Base-by-base conservation (phyloP, 2,329 filamentous ascomycete genomes). In the Septoria petroselini region DNA sequence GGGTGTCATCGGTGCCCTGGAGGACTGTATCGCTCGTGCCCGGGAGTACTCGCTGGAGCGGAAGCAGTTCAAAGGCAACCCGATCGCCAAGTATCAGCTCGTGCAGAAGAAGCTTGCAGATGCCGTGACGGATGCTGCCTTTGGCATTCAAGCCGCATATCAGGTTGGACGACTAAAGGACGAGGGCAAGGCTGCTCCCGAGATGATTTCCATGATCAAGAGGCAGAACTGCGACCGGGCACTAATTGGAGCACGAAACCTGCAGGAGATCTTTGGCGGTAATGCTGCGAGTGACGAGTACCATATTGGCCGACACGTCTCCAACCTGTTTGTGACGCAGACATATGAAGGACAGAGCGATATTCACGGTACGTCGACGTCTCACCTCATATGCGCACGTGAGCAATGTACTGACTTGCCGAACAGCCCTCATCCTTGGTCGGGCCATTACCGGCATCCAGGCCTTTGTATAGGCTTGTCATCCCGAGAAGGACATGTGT, bases 261-360 rank as follows among this genome's bases (percentile, higher is more conserved):
- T 98, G 54, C 93, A 98, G 71, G 93, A 98, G 74, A 81, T 98
- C 17, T 96, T 98, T 73, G 93, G 93, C 50, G 93, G 93, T 23
- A 98, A 98, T 66, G 93, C 93, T n/a, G 89, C 93, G 41, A 95
- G 90, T 65, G 93, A 98, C 63, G 93, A 98, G 73, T 98, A 97
- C 66, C 83, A 84, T 55, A 96, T 98, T 65, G 93, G 89, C 12
- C 82, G 93, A 57, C 93, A 97, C 73, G 93, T 96, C 52, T 85
- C 91, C 49, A 98, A 98, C 69, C 71, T 98, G 57, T 98, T 94
- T 70, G 93, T 98, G 45, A 94, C 91, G 47, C 91, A 97, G 74
- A 97, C 91, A 1, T 98, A 98, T 62, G 93, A 98, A 73, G 93
- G 93, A 17, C 93, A 97, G 73, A 96, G 91, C 66, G 93, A 97